Base-by-base conservation (phyloP, 1,139 yeast species). In the Sugiyamaella xylanicola region DNA sequence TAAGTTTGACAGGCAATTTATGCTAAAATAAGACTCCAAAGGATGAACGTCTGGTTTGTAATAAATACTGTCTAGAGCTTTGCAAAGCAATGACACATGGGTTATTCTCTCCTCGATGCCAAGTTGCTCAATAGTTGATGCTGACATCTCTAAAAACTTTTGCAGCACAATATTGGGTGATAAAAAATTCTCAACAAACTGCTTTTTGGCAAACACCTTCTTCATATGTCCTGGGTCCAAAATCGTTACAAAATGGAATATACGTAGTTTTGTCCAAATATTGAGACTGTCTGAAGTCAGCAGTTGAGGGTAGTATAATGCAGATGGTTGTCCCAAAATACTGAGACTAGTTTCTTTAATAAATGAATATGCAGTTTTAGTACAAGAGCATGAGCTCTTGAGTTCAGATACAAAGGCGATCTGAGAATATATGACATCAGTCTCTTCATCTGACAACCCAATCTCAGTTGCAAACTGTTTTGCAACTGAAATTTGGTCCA, bases 301-400 rank as follows among this genome's bases (percentile, higher is more conserved):
- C 40, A 59, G 25, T 44, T 59, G 62, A 35, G 62, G 62, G 27
- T 54, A 44, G 40, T 32, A 25, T 13, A 32, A 29, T 39, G 39
- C 22, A 15, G 32, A 39, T n/a, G 49, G 4, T 4, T n/a, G 41
- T 15, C 40, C 32, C 13, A 32, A 11, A 21, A 46, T 21, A 2
- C 22, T 27, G 11, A 40, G 15, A 17, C 44, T 39, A 11, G 44
- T 40, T 4, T 25, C 39, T 15, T 29, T 29, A 9, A 46, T 51
- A 39, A 45, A 51, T 1, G 41, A 22, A n/a, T 25, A 40, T 32
- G 48, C 49, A 29, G 44, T 29, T 25, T 45, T 16, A 7, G 35
- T 19, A 37, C 25, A 39, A 5, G 44, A 44, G 15, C 44, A 37
- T 2, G 54, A 22, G 4, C 13, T n/a, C 20, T 41, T 25, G 15